Evolutionary conservation across 257 asterid genomes (phyloP).

Genomic region (Nicotiana otophora): DNA sequence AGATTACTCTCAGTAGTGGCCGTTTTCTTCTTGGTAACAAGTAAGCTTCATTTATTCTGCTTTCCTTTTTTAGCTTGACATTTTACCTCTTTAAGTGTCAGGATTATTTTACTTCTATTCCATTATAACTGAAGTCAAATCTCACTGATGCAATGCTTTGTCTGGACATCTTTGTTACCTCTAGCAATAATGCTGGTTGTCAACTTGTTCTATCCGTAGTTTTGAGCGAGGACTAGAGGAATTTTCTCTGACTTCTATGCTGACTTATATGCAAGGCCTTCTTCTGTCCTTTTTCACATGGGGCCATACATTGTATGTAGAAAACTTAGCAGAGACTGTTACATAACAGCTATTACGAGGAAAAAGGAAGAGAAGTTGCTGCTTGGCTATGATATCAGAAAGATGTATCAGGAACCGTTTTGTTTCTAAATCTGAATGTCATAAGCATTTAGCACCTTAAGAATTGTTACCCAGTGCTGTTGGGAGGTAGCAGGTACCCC

Average conservation of each 20-base stretch:
- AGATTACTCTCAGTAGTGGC: conserved; percentile 98
- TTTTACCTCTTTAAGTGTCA: neutral
- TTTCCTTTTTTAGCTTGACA: conserved; percentile 1
- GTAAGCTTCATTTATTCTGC: conserved; percentile 39
- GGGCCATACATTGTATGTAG: neutral
- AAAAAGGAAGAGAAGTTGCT: neutral
- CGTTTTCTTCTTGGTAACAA: conserved; percentile 95
- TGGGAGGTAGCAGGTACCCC: too few species aligned
- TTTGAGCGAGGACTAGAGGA: neutral
- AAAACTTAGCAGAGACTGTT: neutral
- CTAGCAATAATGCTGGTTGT: neutral
- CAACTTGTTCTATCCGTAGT: neutral
- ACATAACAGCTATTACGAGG: neutral
- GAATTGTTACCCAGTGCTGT: neutral
- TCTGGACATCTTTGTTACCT: neutral
- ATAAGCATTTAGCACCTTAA: neutral
- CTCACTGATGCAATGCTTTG: neutral
- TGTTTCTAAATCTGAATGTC: neutral
- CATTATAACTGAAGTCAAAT: neutral
- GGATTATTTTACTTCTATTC: neutral
- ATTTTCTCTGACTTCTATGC: neutral
- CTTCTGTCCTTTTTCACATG: neutral
- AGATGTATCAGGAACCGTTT: neutral
- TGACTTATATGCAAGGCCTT: neutral
- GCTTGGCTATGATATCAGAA: neutral